Percentiles rank a stretch among this genome's conserved stretches.
These are phyloP conservation scores for Nakazawaea laoshanensis DNA, from an alignment of 805 yeast genomes.

Conservation along the genomic window DNA sequence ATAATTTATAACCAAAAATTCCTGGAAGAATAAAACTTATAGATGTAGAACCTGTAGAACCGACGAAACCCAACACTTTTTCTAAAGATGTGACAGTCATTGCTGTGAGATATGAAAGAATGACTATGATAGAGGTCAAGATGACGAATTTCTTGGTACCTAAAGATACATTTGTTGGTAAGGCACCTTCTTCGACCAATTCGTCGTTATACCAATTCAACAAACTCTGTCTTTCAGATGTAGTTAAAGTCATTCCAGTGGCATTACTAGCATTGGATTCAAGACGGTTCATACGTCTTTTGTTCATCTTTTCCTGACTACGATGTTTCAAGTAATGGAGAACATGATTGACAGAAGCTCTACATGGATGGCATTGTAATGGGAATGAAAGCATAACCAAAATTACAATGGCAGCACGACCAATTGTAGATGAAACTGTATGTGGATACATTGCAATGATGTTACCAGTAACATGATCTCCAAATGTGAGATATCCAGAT, in stretches of 20 bases:
- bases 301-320: constrained; percentile 12
- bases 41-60: constrained; percentile 89
- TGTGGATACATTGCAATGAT: constrained; percentile 71
- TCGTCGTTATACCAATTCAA: constrained; percentile 14
- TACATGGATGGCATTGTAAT: constrained; percentile 82
- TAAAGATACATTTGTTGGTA: constrained; percentile 13
- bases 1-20: constrained; percentile 67
- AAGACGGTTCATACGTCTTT: constrained; percentile 10
- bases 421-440: constrained; percentile 60
- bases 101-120: constrained; percentile 56
- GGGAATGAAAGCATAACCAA: constrained; percentile 84
- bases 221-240: constrained; percentile 10
- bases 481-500: constrained; percentile 81
- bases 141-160: constrained; percentile 21
- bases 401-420: constrained; percentile 71
- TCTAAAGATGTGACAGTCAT: constrained; percentile 66
- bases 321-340: constrained; percentile 35
- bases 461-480: constrained; percentile 71
- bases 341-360: constrained; percentile 74
- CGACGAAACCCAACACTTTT: constrained; percentile 76
- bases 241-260: constrained; percentile 5
- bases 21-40: constrained; percentile 91
- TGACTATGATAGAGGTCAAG: constrained; percentile 36
- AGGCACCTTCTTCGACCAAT: constrained; percentile 13
- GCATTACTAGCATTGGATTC: constrained; percentile 8